phyloP scores from a whole-genome alignment of 331 rosid genomes.

The Malus hybrid region DNA sequence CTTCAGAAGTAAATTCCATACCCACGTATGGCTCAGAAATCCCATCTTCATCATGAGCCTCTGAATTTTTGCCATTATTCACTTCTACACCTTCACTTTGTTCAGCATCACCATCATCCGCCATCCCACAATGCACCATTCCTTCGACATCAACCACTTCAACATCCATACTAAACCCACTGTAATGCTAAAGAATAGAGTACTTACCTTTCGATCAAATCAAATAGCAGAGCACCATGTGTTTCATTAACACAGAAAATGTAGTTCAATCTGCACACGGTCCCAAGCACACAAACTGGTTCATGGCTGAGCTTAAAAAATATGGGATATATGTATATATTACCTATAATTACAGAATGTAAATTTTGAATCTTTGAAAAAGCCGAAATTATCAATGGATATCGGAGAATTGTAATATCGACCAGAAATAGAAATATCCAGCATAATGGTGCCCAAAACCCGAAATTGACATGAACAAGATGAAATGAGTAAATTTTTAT shows the following conservation, averaged over 20 bases:
- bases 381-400: background rate
- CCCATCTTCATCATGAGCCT: slow-evolving; percentile 38
- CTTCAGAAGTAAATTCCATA: slow-evolving; percentile 79
- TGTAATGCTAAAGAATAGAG: slow-evolving; percentile 10
- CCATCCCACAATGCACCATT: slow-evolving; percentile 35
- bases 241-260: slow-evolving; percentile 5
- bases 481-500: background rate
- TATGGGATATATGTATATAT: too few relatives aligned
- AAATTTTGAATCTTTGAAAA: background rate
- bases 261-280: slow-evolving; percentile 8
- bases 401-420: background rate
- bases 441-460: background rate
- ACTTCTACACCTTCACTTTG: slow-evolving; percentile 44
- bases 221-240: slow-evolving; percentile 11
- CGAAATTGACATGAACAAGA: background rate
- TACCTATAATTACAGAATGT: background rate
- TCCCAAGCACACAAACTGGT: slow-evolving; percentile 4
- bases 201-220: slow-evolving; percentile 2
- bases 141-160: slow-evolving; percentile 57
- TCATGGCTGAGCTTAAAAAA: background rate
- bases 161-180: slow-evolving; percentile 54
- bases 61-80: slow-evolving; percentile 40
- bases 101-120: slow-evolving; percentile 57
- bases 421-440: background rate
- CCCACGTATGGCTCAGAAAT: slow-evolving; percentile 64